Percentiles rank a stretch among this genome's conserved stretches.
Conservation (phyloP, 2,329 filamentous ascomycete genomes). For the Ilyonectria mors-panacis region DNA sequence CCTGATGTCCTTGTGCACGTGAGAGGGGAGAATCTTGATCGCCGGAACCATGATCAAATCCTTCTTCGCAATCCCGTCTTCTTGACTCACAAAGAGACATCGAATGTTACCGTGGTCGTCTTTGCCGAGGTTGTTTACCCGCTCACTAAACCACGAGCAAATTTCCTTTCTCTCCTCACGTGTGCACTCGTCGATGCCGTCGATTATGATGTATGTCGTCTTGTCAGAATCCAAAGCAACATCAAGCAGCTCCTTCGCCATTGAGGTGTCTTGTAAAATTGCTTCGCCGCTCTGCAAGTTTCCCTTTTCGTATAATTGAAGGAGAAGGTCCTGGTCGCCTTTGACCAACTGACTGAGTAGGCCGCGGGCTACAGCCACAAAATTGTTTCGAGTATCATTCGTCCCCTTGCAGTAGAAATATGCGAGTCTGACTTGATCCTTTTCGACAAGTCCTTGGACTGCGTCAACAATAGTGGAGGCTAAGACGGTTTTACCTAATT, state of each 20-base stretch:
- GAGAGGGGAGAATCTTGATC: slow-evolving; percentile 11
- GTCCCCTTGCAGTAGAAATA: neutral
- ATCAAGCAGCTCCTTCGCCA: slow-evolving; percentile 3
- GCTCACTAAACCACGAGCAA: slow-evolving; percentile 14
- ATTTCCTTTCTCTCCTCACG: slow-evolving; percentile 21
- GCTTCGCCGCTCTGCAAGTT: slow-evolving; percentile 4
- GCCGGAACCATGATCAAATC: slow-evolving; percentile 6
- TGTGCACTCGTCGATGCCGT: slow-evolving; percentile 22
- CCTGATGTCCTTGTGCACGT: slow-evolving; percentile 18
- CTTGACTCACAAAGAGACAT: slow-evolving; percentile 33
- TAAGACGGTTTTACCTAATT: neutral
- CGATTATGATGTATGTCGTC: slow-evolving; percentile 18
- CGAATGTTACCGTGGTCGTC: slow-evolving; percentile 6
- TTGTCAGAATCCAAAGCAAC: neutral
- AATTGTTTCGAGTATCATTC: neutral
- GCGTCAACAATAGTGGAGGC: neutral
- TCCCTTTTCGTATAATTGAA: neutral
- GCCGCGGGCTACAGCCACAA: neutral
- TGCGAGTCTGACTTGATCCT: neutral
- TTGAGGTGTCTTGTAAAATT: neutral
- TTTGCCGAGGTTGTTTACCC: slow-evolving; percentile 1
- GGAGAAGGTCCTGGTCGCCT: neutral
- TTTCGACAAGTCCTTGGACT: neutral
- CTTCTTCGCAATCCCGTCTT: slow-evolving; percentile 21
- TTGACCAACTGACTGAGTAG: neutral